These are phyloP conservation scores for Paramecium octaurelia DNA, from an alignment of 73 alveolate genomes.

Conservation along the genomic window DNA sequence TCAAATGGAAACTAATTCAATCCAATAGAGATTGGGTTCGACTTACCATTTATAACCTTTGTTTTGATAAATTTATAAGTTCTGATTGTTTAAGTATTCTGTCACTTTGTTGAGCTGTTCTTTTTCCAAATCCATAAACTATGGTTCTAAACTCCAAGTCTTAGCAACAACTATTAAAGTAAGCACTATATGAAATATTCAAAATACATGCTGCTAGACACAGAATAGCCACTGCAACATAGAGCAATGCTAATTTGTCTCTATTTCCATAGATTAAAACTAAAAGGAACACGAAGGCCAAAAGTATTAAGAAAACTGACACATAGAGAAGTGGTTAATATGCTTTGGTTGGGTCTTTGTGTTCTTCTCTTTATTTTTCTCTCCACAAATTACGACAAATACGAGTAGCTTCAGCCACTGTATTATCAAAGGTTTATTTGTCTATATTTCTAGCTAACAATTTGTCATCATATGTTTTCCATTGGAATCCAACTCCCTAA, in stretches of 20 bases:
- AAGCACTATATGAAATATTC: not conserved
- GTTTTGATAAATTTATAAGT: not conserved
- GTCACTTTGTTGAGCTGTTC: not conserved
- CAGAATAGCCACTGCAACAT: conserved; percentile 25
- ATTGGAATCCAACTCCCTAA: conserved; percentile 45
- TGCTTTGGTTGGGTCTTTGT: not conserved
- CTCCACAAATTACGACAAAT: conserved; percentile 9
- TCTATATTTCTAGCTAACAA: not conserved
- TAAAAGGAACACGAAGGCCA: not conserved
- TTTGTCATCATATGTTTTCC: conserved; percentile 6
- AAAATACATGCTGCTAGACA: not conserved
- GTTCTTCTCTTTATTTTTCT: conserved; percentile 45
- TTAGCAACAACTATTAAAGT: conserved; percentile 29
- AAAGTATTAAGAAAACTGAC: not conserved
- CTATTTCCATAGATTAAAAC: not conserved
- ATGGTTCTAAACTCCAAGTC: conserved; percentile 26
- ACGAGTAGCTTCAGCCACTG: not conserved
- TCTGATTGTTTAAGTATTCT: not conserved
- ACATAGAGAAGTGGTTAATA: not conserved
- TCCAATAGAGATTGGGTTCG: conserved; percentile 29
- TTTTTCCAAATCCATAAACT: conserved; percentile 1
- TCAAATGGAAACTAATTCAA: not conserved
- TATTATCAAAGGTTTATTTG: not conserved
- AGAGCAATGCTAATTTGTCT: not conserved
- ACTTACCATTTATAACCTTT: conserved; percentile 29